These are phyloP conservation scores for Dryas octopetala DNA, from an alignment of 306 rosid species.

Conservation along the genomic window DNA sequence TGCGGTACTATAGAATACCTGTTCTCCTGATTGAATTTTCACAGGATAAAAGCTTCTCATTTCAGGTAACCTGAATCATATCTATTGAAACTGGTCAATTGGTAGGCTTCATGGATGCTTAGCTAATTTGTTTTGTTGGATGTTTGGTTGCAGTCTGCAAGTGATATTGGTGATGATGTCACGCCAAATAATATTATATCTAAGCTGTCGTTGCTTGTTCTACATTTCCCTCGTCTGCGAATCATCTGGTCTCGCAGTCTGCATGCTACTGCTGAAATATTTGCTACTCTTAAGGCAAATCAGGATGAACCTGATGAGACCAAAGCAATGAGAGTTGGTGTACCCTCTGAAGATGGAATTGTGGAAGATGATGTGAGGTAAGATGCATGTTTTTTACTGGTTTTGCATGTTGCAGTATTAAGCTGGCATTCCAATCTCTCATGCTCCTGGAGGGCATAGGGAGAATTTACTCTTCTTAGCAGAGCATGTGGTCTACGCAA, in stretches of 20 bases:
- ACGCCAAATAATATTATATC: slow-evolving; percentile 88
- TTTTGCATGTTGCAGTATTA: background rate
- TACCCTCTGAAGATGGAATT: slow-evolving; percentile 91
- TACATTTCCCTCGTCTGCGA: slow-evolving; percentile 89
- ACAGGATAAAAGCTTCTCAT: slow-evolving; percentile 93
- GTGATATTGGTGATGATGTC: slow-evolving; percentile 94
- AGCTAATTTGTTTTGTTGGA: slow-evolving; percentile 18
- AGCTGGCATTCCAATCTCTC: background rate
- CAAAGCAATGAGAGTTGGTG: slow-evolving; percentile 90
- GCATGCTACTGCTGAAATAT: slow-evolving; percentile 92
- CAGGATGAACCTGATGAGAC: slow-evolving; percentile 91
- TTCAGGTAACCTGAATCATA: slow-evolving; percentile 63
- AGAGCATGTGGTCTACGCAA: background rate
- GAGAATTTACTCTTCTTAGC: background rate
- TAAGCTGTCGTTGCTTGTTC: slow-evolving; percentile 80
- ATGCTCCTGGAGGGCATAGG: background rate
- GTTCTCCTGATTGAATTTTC: slow-evolving; percentile 94
- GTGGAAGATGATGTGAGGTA: slow-evolving; percentile 90
- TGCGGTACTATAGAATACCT: slow-evolving; percentile 90
- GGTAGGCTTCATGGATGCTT: slow-evolving; percentile 16
- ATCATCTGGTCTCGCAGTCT: slow-evolving; percentile 95
- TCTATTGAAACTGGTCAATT: background rate
- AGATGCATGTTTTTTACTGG: slow-evolving; percentile 11
- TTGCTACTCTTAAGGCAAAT: slow-evolving; percentile 81
- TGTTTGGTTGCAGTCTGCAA: slow-evolving; percentile 69